phyloP scores from a whole-genome alignment of 176 grass and related monocot species.

The Juncus effusus region DNA sequence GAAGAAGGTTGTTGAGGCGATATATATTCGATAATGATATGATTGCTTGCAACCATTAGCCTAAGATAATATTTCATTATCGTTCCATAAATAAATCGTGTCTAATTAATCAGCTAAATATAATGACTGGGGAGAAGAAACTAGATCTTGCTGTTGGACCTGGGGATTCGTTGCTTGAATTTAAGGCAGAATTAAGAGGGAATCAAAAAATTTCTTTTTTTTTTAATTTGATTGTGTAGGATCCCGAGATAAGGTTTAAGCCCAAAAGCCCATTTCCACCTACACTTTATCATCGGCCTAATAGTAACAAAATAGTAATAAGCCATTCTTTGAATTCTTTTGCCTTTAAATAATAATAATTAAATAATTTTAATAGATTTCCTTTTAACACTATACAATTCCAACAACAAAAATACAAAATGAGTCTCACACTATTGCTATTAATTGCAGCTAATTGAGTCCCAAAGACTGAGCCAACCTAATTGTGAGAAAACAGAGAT shows the following conservation, averaged over 20 bases:
- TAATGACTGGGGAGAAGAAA: too few relatives aligned
- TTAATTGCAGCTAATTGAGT: neutral
- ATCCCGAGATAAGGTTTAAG: too few relatives aligned
- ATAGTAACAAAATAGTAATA: too few relatives aligned
- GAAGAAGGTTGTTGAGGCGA: slow-evolving; percentile 17
- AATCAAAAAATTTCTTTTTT: too few relatives aligned
- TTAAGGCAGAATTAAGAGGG: too few relatives aligned
- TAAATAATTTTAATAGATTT: neutral
- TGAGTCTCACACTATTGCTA: neutral
- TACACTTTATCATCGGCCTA: neutral
- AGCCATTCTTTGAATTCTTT: neutral
- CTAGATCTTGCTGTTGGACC: too few relatives aligned
- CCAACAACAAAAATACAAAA: neutral
- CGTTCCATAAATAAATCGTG: too few relatives aligned
- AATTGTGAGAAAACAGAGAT: slow-evolving; percentile 44
- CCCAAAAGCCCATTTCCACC: neutral
- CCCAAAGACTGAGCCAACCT: slow-evolving; percentile 33
- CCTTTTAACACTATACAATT: neutral
- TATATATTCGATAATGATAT: neutral
- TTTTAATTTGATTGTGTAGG: too few relatives aligned
- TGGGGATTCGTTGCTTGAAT: too few relatives aligned
- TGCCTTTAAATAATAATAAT: slow-evolving; percentile 4
- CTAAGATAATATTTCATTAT: too few relatives aligned
- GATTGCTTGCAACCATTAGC: slow-evolving; percentile 14
- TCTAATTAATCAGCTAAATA: too few relatives aligned